These are phyloP conservation scores for Colletotrichum viniferum DNA, from an alignment of 2,329 filamentous ascomycete species.

Conservation along the genomic window DNA sequence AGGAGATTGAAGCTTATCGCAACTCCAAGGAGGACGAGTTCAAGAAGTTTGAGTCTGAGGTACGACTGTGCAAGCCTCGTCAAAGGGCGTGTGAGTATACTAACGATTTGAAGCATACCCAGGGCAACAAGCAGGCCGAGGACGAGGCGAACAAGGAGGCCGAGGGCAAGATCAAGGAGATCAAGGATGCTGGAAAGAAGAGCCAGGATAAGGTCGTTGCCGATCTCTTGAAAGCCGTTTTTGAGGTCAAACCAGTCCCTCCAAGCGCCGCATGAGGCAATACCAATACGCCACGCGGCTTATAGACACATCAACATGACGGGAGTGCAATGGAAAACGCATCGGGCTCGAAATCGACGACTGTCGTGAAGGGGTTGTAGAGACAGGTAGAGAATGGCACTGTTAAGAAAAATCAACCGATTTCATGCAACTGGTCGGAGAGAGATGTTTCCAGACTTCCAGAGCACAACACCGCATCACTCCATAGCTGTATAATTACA, in stretches of 20 bases:
- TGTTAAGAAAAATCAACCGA: neutral
- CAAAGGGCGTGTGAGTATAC: neutral
- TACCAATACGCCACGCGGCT: neutral
- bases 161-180: constrained; percentile 81
- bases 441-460: neutral
- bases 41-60: constrained; percentile 86
- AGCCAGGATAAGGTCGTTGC: constrained; percentile 80
- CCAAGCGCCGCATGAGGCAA: constrained; percentile 33
- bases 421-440: neutral
- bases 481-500: neutral
- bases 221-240: constrained; percentile 83
- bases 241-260: constrained; percentile 76
- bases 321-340: neutral
- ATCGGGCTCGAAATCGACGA: neutral
- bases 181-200: constrained; percentile 80
- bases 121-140: constrained; percentile 83
- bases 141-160: constrained; percentile 79
- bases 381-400: neutral
- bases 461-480: neutral
- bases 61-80: constrained; percentile 29
- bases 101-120: constrained; percentile 75
- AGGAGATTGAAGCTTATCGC: constrained; percentile 94
- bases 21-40: constrained; percentile 91
- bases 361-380: neutral
- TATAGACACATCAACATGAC: neutral